Base-by-base conservation (phyloP, 2,329 filamentous ascomycete species). In the Ophiostoma quercus region DNA sequence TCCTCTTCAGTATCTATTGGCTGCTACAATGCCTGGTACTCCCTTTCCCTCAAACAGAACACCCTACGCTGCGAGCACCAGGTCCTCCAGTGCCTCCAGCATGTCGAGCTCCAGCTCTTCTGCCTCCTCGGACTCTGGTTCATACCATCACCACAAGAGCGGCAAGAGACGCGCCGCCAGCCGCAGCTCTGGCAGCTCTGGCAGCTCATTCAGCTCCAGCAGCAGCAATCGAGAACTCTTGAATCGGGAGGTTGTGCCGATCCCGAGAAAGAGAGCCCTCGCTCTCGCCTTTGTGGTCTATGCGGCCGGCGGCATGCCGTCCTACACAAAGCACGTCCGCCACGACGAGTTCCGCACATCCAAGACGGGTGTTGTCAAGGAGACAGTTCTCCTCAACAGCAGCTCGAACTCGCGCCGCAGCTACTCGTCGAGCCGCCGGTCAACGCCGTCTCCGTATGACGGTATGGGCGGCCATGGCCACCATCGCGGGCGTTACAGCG, bases 331-430 rank as follows among this genome's bases (percentile, higher is more conserved):
- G 12, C 37, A 66, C 9, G 65, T 66, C 4, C 65, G 65, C 65
- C 65, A 43, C 37, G 12, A 47, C 39, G 11, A 66, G 3, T n/a
- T 47, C 22, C 65, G 19, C 37, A 41, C 3, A 34, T 5, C 34
- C 34, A 34, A 34, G 37, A 47, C 37, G 3, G 22, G 39, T 41
- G 14, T 47, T 14, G 22, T 7, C 37, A 41, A 29, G 11, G 37
- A 66, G 25, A 66, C 37, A 37, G 41, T 29, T n/a, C 65, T 66
- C 19, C 37, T 66, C 3, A 41, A 66, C 22, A 66, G 37, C n/a
- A 66, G 22, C 11, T 12, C 34, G 7, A 41, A n/a, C 25, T 34
- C 32, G 37, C 62, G 62, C 6, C 62, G 32, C 62, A 65, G 62
- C 34, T 16, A 16, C 32, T 39, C 62, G 16, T 65, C 32, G 6